Evolutionary conservation across 208 protist genomes (phyloP), one percentile per base, ranked within the genome.

Genomic region (Jaenimonas drosophilae): DNA sequence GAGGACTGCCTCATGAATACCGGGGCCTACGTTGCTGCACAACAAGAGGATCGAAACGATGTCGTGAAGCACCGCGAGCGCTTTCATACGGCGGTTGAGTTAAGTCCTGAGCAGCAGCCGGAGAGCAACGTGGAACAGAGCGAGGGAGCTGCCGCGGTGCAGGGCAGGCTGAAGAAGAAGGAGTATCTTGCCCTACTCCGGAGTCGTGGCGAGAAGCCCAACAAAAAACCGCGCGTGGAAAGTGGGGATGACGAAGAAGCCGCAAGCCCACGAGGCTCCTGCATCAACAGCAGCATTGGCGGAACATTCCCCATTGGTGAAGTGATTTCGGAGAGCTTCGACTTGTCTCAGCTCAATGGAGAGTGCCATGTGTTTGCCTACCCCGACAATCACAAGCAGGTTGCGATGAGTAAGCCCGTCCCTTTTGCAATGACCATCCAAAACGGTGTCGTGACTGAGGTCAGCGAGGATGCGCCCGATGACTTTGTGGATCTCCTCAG

Each of bases 251-350:
- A 75, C n/a, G 49, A 54, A 27, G 27, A 51, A 20, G 50, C 48
- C 20, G 25, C 37, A 12, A 4, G 39, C 23, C 28, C 47, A 12
- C 16, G 41, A 14, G 83, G 83, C 14, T 65, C 78, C 11, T 66
- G 56, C 65, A 85, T 88, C 25, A 67, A 59, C 26, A 80, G 61
- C 49, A 90, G 79, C 54, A 89, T 91, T 60, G 87, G 87, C 31
- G 87, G 87, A 29, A 91, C 87, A 21, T 95, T 91, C 51, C 87
- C 83, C 11, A 84, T 91, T 47, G 87, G 87, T 14, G 87, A 95
- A 49, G 82, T 91, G 32, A 91, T 95, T 67, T 85, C 63, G 49
- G 87, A 95, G 59, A 81, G 80, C 11, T 82, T 81, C 44, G 76
- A 91, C 43, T 69, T 95, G 14, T 77, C 75, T 9, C 54, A 71